Evolutionary conservation across 331 rosid genomes (phyloP), one percentile per base, ranked within the genome.

Genomic region (Rosa hybrid): DNA sequence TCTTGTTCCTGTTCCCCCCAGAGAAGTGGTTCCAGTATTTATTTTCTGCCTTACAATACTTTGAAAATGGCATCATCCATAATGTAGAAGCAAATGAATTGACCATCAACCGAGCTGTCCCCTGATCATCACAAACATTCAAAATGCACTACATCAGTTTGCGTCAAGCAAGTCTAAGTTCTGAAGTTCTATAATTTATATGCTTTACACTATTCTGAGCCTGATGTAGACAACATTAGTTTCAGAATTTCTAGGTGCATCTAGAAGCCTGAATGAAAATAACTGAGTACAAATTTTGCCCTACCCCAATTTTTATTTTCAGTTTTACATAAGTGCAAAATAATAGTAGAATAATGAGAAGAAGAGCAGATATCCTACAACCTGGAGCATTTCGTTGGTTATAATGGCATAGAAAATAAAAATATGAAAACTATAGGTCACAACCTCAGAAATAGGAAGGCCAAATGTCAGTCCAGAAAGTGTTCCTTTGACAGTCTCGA

Each of bases 1-100:
- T 85, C 65, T 70, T 83, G 75, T 63, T 78, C 62, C 59, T 85
- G 70, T 67, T 78, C 65, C 41, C 83, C 83, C 84, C 89, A 76
- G 90, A 88, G 79, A 93, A 88, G 83, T 95, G 97, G 81, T 85
- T 93, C 72, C 80, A 85, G 81, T 91, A 93, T 75, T 80, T 83
- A 82, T 85, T 81, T 72, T 93, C 91, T 73, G 85, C 86, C 83
- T 90, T 93, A 77, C 99, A 95, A 82, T 93, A 73, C 93, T 90
- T 87, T 68, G 99, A 95, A 90, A 93, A 87, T 54, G 99, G 99
- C 93, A 91, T 48, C 99, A 95, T 93, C 99, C 99, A 95, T 81
- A 91, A 65, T 42, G 99, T 82, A 62, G 99, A 95, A 84, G 83
- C 91, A 89, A 95, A 95, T 77, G 99, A 93, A 90, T 90, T 95